Evolutionary conservation across 1,139 yeast genomes (phyloP), one percentile per base, ranked within the genome.

Genomic region (Debaryomycetaceae sp.): DNA sequence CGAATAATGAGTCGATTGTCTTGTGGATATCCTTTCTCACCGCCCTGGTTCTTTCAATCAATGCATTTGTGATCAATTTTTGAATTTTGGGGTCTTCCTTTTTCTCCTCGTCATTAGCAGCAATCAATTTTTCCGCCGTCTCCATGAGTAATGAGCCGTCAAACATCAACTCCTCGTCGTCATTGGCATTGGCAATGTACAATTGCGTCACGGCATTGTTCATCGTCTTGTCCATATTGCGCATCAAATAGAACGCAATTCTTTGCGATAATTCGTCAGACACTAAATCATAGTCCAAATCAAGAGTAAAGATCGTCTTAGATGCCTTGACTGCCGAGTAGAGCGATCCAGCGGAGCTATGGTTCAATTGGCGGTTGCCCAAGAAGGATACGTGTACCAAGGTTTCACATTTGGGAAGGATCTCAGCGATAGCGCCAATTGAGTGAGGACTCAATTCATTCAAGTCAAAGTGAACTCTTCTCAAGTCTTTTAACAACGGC

Each of bases 181-280:
- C 56, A 15, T 49, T 53, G 22, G 44, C 35, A 9, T 16, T 23
- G 7, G 33, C 16, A 10, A 19, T 9, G 9, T 6, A 12, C 14
- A 27, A 16, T 53, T 57, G 22, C 58, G 11, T 23, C 23, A 72
- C 69, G 14, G 34, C 37, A 16, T 25, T 28, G 7, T 31, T 34
- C 49, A 78, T 59, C 13, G 68, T 63, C 29, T 56, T 62, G 46
- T 85, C 89, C 83, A 88, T 80, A 50, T 88, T 88, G 47, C 83
- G 73, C 81, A 88, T 79, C 46, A 89, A 65, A 48, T 83, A 82
- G 38, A 83, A 74, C 0, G 94, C 93, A 39, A 88, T 75, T 51
- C 89, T 73, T 25, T 88, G 83, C 18, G 83, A 75, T 29, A 88
- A 64, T 39, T 77, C 78, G 40, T 81, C 88, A 12, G 84, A 75